Evolutionary conservation across 352 stramenopile genomes (phyloP), one percentile per base, ranked within the genome.

Genomic region (Achlya hypogyna): DNA sequence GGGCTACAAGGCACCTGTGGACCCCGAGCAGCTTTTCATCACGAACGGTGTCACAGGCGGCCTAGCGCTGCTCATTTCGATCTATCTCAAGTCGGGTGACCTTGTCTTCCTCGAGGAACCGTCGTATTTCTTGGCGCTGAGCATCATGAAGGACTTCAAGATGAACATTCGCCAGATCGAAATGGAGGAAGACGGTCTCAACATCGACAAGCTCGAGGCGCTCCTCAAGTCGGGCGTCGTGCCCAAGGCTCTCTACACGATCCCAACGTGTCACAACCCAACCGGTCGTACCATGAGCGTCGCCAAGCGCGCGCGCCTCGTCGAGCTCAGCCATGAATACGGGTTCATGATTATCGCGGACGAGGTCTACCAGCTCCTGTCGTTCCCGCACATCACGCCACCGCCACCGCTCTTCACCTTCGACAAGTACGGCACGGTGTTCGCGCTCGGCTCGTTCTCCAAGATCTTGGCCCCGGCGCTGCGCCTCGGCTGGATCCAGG

Each of bases 191-290:
- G 53, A 90, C 32, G 82, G 82, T 0, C 65, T 95, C 28, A 69
- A 96, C 62, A 83, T 96, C 27, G 60, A 76, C 29, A 75, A 84
- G 51, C 65, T 98, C 4, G 87, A 97, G 72, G 67, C 73, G 12
- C 77, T 85, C 0, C 72, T 95, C 20, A 16, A 72, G 16, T 52
- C 59, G 18, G 85, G 82, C 22, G 77, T 87, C 47, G 62, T 89
- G 10, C 92, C 91, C 20, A 89, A 87, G 71, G 88, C 97, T 51
- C 74, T 98, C 40, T 98, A 98, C 74, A 91, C 91, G 12, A 89
- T 98, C 23, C 89, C 93, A 31, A 96, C 88, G 58, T 93, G 96
- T 73, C 91, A 98, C 58, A 98, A 98, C 79, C 93, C 93, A 1
- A 98, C 92, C 0, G 92, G 88, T 23, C 54, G 72, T 10, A 81